Base-by-base conservation (phyloP, 2,329 filamentous ascomycete genomes). In the Pseudogymnoascus sp. region DNA sequence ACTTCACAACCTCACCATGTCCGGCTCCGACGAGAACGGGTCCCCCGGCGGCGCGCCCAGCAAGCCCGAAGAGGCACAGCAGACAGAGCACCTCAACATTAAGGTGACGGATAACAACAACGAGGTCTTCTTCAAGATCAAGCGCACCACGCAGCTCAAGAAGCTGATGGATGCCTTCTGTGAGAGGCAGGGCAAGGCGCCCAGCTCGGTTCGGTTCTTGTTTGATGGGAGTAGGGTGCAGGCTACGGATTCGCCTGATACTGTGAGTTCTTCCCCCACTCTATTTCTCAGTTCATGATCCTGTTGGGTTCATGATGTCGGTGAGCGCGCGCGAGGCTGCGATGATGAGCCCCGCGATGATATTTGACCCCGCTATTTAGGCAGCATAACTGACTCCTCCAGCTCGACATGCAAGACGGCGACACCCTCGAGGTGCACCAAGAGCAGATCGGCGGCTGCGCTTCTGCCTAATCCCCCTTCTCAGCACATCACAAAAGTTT, bases 91-190 rank as follows among this genome's bases (percentile, higher is more conserved):
- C 77, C 82, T 99, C 4, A 99, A 99, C 79, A 97, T 99, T 79
- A 99, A 99, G 76, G 94, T 99, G 12, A 97, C 94, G 0, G 94
- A 99, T 71, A 97, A 96, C 80, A 97, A 97, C 80, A 99, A 99
- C 75, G 94, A 99, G 75, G 93, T 99, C 71, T 99, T 97, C 77
- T 99, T 99, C 82, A 99, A 99, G 82, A 99, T 99, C 80, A 99
- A 99, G 87, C 86, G 92, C 38, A 92, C 89, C 21, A 99, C 94
- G 0, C 90, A 92, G 75, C 84, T 99, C 1, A 94, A 96, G 79
- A 99, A 99, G 81, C 82, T 99, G 63, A 99, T 99, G 94, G 89
- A 91, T 66, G 94, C 94, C 18, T 99, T 97, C 76, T 99, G 94
- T 77, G 93, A 97, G 69, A 86, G 94, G 23, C 92, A 97, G 75